Percentiles rank a stretch among this genome's conserved stretches.
Evolutionary conservation across 208 protist genomes (phyloP).

Genomic region (Trichomonas tenax): DNA sequence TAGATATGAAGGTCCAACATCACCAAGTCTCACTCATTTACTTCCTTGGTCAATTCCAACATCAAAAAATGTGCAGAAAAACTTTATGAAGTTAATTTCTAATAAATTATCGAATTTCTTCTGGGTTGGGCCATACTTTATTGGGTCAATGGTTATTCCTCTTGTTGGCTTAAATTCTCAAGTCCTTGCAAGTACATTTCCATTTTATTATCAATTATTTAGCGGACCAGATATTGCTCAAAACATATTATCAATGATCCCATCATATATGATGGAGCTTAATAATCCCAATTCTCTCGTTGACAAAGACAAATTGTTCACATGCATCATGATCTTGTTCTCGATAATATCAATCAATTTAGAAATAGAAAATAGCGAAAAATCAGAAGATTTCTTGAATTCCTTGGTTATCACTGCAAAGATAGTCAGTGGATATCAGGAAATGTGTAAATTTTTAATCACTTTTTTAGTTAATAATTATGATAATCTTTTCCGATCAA

Average conservation of each 20-base stretch:
- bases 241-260: neutral
- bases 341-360: neutral
- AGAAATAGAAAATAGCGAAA: neutral
- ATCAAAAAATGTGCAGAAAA: neutral
- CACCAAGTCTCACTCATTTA: neutral
- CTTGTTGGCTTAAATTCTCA: neutral
- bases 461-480: neutral
- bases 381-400: neutral
- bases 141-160: neutral
- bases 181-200: neutral
- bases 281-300: neutral
- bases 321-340: neutral
- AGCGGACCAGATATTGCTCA: neutral
- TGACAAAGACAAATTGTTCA: neutral
- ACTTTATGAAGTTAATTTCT: neutral
- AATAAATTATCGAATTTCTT: neutral
- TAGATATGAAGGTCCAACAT: neutral
- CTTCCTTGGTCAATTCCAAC: neutral
- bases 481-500: neutral
- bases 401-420: neutral
- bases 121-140: neutral
- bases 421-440: neutral
- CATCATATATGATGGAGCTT: neutral
- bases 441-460: neutral
- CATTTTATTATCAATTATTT: neutral